Percentiles rank a stretch among this genome's conserved stretches.
Conservation (phyloP, 2,329 filamentous ascomycete genomes). For the Trichocomaceae sp. region DNA sequence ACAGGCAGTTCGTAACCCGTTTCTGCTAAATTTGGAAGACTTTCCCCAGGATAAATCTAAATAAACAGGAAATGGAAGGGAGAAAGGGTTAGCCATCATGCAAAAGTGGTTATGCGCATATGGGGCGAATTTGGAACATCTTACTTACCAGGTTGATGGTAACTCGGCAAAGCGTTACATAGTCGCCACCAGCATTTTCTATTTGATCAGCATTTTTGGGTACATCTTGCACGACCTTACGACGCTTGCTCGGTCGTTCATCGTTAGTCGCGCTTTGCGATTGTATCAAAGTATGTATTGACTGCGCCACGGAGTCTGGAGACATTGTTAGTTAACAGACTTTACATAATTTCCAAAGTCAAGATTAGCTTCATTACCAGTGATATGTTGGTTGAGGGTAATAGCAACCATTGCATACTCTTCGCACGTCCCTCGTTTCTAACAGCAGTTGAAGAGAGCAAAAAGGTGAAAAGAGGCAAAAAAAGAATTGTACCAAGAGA, state of each 20-base stretch:
- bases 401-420: not conserved
- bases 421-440: not conserved
- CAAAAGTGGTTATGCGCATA: not conserved
- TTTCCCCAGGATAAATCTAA: not conserved
- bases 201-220: not conserved
- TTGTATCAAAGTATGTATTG: slow-evolving; percentile 6
- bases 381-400: slow-evolving; percentile 5
- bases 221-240: slow-evolving; percentile 18
- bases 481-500: not conserved
- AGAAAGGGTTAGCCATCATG: not conserved
- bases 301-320: slow-evolving; percentile 9
- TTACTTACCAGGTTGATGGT: slow-evolving; percentile 10
- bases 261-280: not conserved
- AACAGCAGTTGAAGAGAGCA: not conserved
- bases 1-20: slow-evolving; percentile 3
- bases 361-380: slow-evolving; percentile 2
- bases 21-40: not conserved
- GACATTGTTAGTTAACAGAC: not conserved
- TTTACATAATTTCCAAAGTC: not conserved
- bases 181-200: slow-evolving; percentile 19
- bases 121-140: not conserved
- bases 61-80: not conserved
- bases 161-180: slow-evolving; percentile 25
- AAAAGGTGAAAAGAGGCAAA: slow-evolving; percentile 11
- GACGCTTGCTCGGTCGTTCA: slow-evolving; percentile 27